Evolutionary conservation across 768 basidiomycete species (phyloP).

Genomic region (Lactifluus pinguis): DNA sequence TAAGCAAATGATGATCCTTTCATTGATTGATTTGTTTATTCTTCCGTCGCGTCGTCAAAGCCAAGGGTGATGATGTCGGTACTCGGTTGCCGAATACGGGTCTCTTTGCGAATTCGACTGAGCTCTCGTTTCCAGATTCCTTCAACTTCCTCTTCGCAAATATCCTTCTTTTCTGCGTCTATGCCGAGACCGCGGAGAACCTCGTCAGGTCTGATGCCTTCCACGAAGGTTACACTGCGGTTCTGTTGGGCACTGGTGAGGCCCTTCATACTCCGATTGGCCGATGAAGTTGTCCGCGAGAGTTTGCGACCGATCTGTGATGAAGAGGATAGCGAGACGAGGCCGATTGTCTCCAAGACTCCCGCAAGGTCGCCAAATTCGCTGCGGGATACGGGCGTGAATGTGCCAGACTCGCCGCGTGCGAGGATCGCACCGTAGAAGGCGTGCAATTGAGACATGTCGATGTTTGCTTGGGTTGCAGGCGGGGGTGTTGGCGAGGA

Average conservation of each 20-base stretch:
- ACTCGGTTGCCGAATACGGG: conserved; percentile 24
- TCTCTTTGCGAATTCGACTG: conserved; percentile 36
- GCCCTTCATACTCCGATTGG: conserved; percentile 26
- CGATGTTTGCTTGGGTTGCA: conserved; percentile 34
- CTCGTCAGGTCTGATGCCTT: conserved; percentile 60
- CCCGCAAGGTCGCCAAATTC: conserved; percentile 68
- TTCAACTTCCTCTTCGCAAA: conserved; percentile 42
- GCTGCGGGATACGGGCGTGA: conserved; percentile 59
- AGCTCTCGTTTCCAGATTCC: conserved; percentile 48
- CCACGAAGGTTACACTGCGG: conserved; percentile 41
- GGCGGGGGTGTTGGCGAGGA: conserved; percentile 28
- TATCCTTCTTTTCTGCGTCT: conserved; percentile 27
- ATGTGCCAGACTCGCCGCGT: conserved; percentile 44
- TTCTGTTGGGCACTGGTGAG: conserved; percentile 18
- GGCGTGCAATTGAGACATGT: conserved; percentile 50
- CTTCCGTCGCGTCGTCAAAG: conserved; percentile 40
- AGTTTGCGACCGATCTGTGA: conserved; percentile 34
- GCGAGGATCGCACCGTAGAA: conserved; percentile 56
- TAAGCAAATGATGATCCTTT: not conserved
- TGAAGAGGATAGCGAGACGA: conserved; percentile 37
- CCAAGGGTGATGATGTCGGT: conserved; percentile 14
- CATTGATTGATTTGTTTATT: conserved; percentile 23
- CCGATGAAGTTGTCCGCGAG: conserved; percentile 52
- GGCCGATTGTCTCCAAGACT: conserved; percentile 65
- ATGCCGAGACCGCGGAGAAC: conserved; percentile 63